Base-by-base conservation (phyloP, 1,284 basidiomycete genomes). In the Rhodotorula sp. region DNA sequence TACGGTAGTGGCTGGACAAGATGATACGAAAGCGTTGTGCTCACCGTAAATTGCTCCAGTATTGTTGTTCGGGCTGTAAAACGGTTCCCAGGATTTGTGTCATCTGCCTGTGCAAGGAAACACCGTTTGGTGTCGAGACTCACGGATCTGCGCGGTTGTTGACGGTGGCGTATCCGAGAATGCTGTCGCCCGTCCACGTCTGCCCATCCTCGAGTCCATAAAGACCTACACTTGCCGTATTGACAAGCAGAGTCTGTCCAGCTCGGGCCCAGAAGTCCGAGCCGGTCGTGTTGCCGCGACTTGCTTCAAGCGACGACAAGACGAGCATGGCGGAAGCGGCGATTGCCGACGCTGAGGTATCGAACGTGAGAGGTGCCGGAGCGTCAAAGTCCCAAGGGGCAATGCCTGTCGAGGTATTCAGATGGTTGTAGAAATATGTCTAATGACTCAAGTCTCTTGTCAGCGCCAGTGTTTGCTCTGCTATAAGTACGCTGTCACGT, bases 111-210 rank as follows among this genome's bases (percentile, higher is more conserved):
- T 37, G 8, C 37, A 12, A 37, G 5, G 6, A 37, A 37, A 37
- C 37, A 37, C 8, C 37, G 1, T 37, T 37, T 37, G 37, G 37
- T 12, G 37, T 37, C 33, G 33, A 33, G 22, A 45, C 54, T 22
- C 26, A 63, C 63, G 67, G 56, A 15, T 30, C 49, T 26, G 80
- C 82, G 0, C 85, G 86, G 76, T 83, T 82, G 77, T 88, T 86
- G 14, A 87, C 86, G 0, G 88, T 89, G 37, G 87, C 87, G 74
- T 89, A 88, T 2, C 87, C 85, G 46, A 89, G 80, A 33, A 89
- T 78, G 74, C 86, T 87, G 71, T 87, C 83, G 85, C 87, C 89
- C 12, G 62, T 65, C 20, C 81, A 79, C 6, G 85, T 84, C 24
- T 81, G 80, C 86, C 37, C 37, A 37, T 37, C 37, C 12, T 37